phyloP scores from a whole-genome alignment of 2,329 filamentous ascomycete genomes.

The Paecilomyces sp. region DNA sequence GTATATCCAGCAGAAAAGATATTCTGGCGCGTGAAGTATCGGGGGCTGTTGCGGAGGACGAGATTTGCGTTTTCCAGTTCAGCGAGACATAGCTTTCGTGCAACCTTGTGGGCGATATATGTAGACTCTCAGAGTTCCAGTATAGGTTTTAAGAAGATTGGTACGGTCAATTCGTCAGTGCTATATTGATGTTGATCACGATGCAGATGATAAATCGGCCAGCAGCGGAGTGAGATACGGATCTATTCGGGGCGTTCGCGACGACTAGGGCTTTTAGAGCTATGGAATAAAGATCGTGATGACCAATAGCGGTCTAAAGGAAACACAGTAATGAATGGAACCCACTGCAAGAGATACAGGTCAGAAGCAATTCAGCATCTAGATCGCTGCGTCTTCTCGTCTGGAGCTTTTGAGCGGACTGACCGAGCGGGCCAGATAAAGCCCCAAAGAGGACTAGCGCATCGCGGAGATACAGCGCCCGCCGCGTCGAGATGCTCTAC shows the following conservation, averaged over 20 bases:
- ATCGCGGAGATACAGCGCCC: background rate
- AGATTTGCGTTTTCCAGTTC: background rate
- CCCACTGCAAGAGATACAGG: background rate
- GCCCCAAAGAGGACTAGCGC: background rate
- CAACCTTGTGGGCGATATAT: background rate
- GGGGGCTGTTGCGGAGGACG: background rate
- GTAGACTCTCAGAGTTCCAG: background rate
- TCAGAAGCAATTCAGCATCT: background rate
- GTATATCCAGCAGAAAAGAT: background rate
- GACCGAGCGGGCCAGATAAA: background rate
- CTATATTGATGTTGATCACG: no score
- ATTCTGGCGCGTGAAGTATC: background rate
- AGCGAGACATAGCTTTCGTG: background rate
- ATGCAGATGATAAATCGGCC: background rate
- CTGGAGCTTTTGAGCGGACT: background rate
- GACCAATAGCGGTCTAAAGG: background rate
- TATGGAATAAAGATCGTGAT: background rate
- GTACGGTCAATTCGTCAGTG: background rate
- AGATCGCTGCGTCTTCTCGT: background rate
- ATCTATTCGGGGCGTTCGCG: background rate
- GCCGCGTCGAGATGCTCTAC: background rate
- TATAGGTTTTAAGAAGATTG: background rate
- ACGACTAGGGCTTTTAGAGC: no score
- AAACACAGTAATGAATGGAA: background rate
- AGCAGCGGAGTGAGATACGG: background rate